Conservation (phyloP, 306 rosid genomes). For the Betula pendula region DNA sequence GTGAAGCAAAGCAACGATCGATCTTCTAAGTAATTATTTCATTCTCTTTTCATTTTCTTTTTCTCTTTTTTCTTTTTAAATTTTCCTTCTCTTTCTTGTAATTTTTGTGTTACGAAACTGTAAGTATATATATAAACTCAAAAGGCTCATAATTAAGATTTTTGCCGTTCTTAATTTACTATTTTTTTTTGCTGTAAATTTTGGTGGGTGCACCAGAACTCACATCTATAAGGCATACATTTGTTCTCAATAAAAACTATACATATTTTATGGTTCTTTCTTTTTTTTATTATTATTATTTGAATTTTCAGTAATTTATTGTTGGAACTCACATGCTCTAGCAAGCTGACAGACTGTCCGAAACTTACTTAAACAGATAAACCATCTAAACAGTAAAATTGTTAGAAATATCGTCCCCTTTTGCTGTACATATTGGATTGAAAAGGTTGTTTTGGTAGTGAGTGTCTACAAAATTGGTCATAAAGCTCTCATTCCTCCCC, state of each 20-base stretch:
- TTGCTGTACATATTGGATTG: background rate
- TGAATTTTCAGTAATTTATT: no score
- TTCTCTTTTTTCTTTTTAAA: no score
- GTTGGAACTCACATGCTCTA: no score
- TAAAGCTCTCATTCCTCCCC: background rate
- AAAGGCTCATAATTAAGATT: constrained; percentile 18
- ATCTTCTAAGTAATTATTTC: constrained; percentile 16
- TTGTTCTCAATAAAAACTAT: background rate
- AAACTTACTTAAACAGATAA: no score
- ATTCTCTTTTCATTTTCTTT: constrained; percentile 3
- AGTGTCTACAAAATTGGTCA: background rate
- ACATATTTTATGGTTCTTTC: background rate
- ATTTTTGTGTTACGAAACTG: constrained; percentile 34
- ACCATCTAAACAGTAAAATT: no score
- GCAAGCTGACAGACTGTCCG: no score
- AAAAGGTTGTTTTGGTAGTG: background rate
- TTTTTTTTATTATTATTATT: no score
- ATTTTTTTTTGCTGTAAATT: constrained; percentile 36
- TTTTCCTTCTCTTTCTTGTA: background rate
- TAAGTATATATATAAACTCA: constrained; percentile 50
- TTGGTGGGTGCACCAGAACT: constrained; percentile 16
- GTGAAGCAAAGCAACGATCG: constrained; percentile 22
- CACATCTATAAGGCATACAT: background rate
- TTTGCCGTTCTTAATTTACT: constrained; percentile 17
- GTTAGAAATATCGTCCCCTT: background rate